These are phyloP conservation scores for Kwoniella pini DNA, from an alignment of 768 basidiomycete species.

Conservation along the genomic window DNA sequence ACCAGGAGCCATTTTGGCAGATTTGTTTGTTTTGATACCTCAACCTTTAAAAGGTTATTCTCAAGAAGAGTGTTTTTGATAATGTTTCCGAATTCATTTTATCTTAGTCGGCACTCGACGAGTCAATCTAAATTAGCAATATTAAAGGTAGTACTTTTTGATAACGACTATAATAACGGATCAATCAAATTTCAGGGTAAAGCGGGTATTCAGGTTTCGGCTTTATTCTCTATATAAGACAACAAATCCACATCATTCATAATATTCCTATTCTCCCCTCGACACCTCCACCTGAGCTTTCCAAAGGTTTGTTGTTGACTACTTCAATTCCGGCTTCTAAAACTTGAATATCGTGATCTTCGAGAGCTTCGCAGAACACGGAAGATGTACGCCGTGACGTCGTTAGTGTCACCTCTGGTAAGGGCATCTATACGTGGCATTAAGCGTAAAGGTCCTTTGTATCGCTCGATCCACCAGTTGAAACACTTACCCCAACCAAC, in stretches of 20 bases:
- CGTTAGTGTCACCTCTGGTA: not conserved
- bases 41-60: not conserved
- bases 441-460: not conserved
- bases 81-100: too few species aligned
- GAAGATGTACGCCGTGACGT: too few species aligned
- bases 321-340: not conserved
- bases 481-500: slow-evolving; percentile 28
- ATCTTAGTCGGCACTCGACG: not conserved
- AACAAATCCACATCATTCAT: slow-evolving; percentile 9
- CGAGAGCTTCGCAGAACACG: too few species aligned
- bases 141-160: too few species aligned
- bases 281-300: slow-evolving; percentile 8
- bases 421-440: not conserved
- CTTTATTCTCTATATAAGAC: not conserved
- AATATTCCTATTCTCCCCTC: not conserved
- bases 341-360: too few species aligned
- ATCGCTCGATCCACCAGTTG: slow-evolving; percentile 23
- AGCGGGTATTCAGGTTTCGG: not conserved
- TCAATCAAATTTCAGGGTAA: too few species aligned
- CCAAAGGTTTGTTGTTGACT: not conserved
- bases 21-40: slow-evolving; percentile 6
- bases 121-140: not conserved
- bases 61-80: not conserved
- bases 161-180: too few species aligned
- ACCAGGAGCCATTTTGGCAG: slow-evolving; percentile 26